These are phyloP conservation scores for Bertia moriformis DNA, from an alignment of 2,329 filamentous ascomycete species.

Conservation along the genomic window DNA sequence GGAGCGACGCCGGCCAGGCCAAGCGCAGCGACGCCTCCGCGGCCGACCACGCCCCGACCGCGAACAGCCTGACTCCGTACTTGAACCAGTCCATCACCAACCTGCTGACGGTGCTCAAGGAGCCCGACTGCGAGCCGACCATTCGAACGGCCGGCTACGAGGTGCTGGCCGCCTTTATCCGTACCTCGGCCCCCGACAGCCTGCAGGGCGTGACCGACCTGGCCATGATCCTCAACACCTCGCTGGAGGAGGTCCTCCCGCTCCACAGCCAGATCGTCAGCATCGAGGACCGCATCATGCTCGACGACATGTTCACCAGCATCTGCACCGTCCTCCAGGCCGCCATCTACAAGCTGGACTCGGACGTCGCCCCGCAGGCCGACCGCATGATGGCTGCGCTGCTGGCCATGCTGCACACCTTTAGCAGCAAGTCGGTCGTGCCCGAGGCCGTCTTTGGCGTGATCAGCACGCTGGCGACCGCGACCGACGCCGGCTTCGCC, in stretches of 20 bases:
- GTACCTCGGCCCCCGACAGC: conserved; percentile 77
- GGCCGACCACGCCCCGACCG: no score
- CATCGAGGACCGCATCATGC: conserved; percentile 85
- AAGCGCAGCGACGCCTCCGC: no score
- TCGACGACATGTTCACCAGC: conserved; percentile 97
- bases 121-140: conserved; percentile 68
- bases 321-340: conserved; percentile 80
- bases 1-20: conserved; percentile 63
- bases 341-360: conserved; percentile 79
- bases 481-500: conserved; percentile 79
- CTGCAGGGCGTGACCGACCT: conserved; percentile 66
- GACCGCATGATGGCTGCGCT: conserved; percentile 88
- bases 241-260: conserved; percentile 75
- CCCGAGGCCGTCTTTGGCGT: conserved; percentile 88
- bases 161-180: conserved; percentile 86
- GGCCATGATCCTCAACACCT: conserved; percentile 76
- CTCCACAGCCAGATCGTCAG: conserved; percentile 90
- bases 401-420: conserved; percentile 63
- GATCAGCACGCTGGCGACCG: conserved; percentile 76
- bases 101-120: conserved; percentile 72
- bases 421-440: conserved; percentile 77
- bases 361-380: conserved; percentile 76
- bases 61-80: conserved; percentile 81
- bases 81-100: conserved; percentile 85
- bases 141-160: conserved; percentile 93